These are phyloP conservation scores for Cryptosporidium muris DNA, from an alignment of 169 alveolate species.

Conservation along the genomic window DNA sequence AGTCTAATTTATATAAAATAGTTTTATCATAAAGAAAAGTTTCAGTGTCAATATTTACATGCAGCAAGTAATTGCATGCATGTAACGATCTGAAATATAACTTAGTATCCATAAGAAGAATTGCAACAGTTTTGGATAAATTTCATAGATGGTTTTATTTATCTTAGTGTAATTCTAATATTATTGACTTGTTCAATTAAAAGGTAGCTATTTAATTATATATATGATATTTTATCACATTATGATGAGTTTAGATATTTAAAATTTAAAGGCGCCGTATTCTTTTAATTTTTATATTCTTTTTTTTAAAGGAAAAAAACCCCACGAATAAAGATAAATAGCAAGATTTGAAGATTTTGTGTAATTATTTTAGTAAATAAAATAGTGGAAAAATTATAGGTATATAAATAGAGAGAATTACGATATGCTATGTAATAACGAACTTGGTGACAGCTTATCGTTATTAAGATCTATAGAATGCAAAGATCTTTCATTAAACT, in stretches of 20 bases:
- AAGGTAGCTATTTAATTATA: neutral
- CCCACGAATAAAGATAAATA: too few relatives aligned
- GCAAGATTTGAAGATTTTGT: neutral
- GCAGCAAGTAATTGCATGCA: neutral
- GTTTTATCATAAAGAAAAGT: neutral
- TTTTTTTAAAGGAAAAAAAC: too few relatives aligned
- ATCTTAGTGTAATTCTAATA: too few relatives aligned
- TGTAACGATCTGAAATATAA: neutral
- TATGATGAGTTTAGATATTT: neutral
- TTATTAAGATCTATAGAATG: slow-evolving; percentile 37
- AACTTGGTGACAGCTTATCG: slow-evolving; percentile 33
- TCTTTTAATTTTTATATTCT: too few relatives aligned
- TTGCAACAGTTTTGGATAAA: too few relatives aligned
- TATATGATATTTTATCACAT: neutral
- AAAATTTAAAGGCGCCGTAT: too few relatives aligned
- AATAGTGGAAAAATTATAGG: neutral
- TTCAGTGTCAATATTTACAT: neutral
- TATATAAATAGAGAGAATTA: neutral
- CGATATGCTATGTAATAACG: neutral
- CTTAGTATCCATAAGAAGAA: too few relatives aligned
- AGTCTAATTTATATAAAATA: neutral
- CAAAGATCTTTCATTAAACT: slow-evolving; percentile 62
- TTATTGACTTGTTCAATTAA: neutral
- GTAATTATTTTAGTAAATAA: neutral
- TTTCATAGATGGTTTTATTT: too few relatives aligned